These are phyloP conservation scores for Avena sativa DNA, from an alignment of 176 grass and related monocot species.

Conservation along the genomic window DNA sequence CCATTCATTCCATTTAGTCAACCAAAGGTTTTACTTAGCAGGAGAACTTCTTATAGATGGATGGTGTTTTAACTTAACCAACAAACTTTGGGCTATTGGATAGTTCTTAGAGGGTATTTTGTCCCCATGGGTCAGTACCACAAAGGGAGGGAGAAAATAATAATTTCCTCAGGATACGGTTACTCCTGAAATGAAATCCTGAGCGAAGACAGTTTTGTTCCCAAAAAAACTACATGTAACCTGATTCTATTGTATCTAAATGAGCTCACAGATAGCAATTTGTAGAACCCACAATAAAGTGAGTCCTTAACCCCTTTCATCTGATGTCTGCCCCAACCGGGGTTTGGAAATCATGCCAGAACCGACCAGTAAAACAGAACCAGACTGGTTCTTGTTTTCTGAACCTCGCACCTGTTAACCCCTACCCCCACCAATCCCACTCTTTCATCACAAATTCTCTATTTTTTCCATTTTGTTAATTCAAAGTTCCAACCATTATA, in stretches of 20 bases:
- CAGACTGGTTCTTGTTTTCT: neutral
- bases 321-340: neutral
- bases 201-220: neutral
- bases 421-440: neutral
- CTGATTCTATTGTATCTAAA: neutral
- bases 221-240: slow-evolving; percentile 19
- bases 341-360: neutral
- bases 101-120: neutral
- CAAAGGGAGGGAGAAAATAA: neutral
- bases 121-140: slow-evolving; percentile 5
- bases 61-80: neutral
- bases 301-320: neutral
- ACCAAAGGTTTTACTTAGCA: slow-evolving; percentile 19
- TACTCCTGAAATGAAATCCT: slow-evolving; percentile 1
- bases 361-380: neutral
- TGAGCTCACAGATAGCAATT: slow-evolving; percentile 12
- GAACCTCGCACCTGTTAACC: neutral
- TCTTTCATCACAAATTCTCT: neutral
- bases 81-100: neutral
- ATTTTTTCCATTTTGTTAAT: neutral
- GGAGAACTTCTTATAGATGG: neutral
- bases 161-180: neutral
- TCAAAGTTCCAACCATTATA: neutral
- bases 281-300: slow-evolving; percentile 10
- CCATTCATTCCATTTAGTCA: slow-evolving; percentile 17